These are phyloP conservation scores for Alloteropsis semialata DNA, from an alignment of 176 grass and related monocot species.

Conservation along the genomic window DNA sequence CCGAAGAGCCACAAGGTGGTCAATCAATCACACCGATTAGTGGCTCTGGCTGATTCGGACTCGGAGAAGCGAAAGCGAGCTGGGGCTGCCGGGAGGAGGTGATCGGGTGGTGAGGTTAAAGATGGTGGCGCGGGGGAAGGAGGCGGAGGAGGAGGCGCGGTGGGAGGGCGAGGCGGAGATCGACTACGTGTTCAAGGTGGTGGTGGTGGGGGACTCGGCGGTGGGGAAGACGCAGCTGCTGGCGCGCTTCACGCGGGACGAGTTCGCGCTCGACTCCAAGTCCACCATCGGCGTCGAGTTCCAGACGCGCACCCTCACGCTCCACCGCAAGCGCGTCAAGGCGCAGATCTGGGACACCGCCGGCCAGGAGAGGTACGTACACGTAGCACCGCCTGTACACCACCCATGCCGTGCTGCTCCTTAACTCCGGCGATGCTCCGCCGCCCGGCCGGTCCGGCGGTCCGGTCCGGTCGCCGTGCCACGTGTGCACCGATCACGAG, in stretches of 20 bases:
- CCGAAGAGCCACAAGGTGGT: background rate
- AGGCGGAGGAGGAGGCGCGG: constrained; percentile 12
- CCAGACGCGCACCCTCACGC: constrained; percentile 45
- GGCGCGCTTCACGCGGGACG: constrained; percentile 46
- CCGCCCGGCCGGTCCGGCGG: no score
- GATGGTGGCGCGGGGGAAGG: constrained; percentile 7
- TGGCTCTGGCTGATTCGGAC: background rate
- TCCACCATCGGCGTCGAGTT: constrained; percentile 97
- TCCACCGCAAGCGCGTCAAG: constrained; percentile 61
- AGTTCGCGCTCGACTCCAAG: constrained; percentile 94
- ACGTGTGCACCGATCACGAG: no score
- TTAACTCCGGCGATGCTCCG: background rate
- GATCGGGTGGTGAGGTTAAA: background rate
- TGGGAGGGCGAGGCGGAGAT: constrained; percentile 64
- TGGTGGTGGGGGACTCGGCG: constrained; percentile 57
- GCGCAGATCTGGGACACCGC: constrained; percentile 85
- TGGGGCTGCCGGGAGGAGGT: background rate
- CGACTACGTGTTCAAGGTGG: constrained; percentile 71
- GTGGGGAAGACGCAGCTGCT: constrained; percentile 71
- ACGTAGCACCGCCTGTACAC: no score
- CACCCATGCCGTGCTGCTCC: no score
- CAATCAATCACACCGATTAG: background rate
- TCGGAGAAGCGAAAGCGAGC: background rate
- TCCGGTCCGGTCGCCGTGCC: no score
- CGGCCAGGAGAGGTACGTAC: constrained; percentile 56